Conservation (phyloP, 805 yeast species). For the Wickerhamiella parazyma region DNA sequence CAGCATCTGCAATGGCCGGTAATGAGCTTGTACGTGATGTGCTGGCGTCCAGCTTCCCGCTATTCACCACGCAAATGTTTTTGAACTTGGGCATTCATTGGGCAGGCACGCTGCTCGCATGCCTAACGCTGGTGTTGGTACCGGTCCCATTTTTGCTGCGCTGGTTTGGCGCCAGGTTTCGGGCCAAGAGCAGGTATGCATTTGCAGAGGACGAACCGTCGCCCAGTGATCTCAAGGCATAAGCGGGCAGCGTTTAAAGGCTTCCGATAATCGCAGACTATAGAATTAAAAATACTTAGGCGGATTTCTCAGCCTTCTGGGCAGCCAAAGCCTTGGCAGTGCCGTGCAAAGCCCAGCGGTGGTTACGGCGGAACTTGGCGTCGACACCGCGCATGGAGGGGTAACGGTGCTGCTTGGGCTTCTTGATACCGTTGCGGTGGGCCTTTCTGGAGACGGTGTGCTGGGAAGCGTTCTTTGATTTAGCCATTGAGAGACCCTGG, state of each 20-base stretch:
- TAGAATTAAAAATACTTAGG: neutral
- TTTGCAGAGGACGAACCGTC: neutral
- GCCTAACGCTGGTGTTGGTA: conserved; percentile 33
- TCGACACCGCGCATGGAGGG: conserved; percentile 98
- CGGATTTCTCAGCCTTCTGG: conserved; percentile 38
- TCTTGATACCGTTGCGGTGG: conserved; percentile 99
- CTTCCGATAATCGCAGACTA: neutral
- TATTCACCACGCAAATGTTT: conserved; percentile 43
- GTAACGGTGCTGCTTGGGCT: conserved; percentile 96
- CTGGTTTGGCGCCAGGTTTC: conserved; percentile 31
- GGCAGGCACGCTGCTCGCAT: conserved; percentile 43
- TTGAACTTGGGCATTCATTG: conserved; percentile 36
- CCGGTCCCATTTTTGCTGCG: conserved; percentile 46
- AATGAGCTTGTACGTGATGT: conserved; percentile 45
- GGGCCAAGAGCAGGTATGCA: conserved; percentile 16
- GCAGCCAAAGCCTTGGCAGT: conserved; percentile 88
- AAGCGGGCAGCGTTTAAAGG: neutral
- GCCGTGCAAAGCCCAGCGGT: conserved; percentile 97
- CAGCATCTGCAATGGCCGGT: conserved; percentile 55
- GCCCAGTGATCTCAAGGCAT: neutral
- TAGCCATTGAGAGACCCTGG: conserved; percentile 48
- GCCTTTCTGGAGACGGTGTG: conserved; percentile 99
- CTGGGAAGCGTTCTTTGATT: conserved; percentile 99
- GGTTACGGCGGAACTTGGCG: conserved; percentile 99
- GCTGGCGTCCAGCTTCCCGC: conserved; percentile 48